Evolutionary conservation across 805 yeast species (phyloP), one percentile per base, ranked within the genome.

Genomic region (Clavispora vitiphila): DNA sequence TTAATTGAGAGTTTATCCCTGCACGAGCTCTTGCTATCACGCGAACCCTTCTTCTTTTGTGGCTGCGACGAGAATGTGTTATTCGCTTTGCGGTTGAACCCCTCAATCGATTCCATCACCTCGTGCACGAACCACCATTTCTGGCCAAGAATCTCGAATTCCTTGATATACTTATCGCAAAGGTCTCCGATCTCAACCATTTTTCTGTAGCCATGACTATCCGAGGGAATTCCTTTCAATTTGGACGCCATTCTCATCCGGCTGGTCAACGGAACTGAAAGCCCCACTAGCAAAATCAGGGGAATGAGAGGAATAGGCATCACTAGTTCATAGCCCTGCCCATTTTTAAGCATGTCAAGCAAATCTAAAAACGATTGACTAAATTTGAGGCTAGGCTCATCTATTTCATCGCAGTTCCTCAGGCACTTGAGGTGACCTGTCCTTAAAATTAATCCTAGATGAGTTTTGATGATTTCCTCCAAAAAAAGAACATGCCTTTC

Each of bases 91-190:
- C 16, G 36, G 25, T 34, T 42, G 4, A 41, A 41, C 20, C 37
- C 38, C 22, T 32, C 37, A 11, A 51, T 41, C 2, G 45, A 42
- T 12, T 27, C 34, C 11, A 51, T 27, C 3, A 49, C 49, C 40
- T 51, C 50, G 8, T 40, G 35, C 5, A 51, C 47, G 31, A 51
- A 49, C 55, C 55, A 49, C 53, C 53, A 51, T 9, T 43, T 43
- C 14, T 37, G 37, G 8, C 48, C 38, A n/a, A 41, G 41, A n/a
- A 19, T 18, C 19, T 37, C 30, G 30, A 51, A 43, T 27, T 46
- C 53, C n/a, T 21, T 21, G 19, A 43, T 27, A 26, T 40, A 47
- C 1, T 31, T 41, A 3, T 43, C 32, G 15, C 37, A 38, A 2
- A 49, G 36, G 7, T 31, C 34, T 9, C 27, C 27, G 8, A 32